Percentiles rank a stretch among this genome's conserved stretches.
Evolutionary conservation across 768 basidiomycete genomes (phyloP).

Genomic region (Harrya chromipes): DNA sequence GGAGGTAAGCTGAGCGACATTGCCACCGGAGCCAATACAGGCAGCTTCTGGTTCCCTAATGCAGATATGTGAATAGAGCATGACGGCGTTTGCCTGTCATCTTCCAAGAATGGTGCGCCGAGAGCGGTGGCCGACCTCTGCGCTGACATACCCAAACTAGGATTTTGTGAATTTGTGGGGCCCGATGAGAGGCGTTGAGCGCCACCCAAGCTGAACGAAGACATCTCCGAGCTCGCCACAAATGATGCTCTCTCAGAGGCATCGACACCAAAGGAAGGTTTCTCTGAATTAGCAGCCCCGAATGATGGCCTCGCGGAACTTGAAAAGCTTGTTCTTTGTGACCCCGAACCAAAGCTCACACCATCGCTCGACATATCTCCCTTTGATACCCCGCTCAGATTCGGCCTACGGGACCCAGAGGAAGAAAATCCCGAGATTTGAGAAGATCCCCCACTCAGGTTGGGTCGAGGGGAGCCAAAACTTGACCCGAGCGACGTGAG

Average conservation of each 20-base stretch:
- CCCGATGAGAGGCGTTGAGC: slow-evolving; percentile 10
- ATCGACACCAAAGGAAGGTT: slow-evolving; percentile 8
- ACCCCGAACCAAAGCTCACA: slow-evolving; percentile 10
- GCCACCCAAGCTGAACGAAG: slow-evolving; percentile 8
- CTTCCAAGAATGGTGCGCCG: slow-evolving; percentile 14
- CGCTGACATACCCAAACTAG: slow-evolving; percentile 5
- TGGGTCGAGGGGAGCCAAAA: slow-evolving; percentile 27
- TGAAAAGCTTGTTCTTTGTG: slow-evolving; percentile 24
- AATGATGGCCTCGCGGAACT: slow-evolving; percentile 18
- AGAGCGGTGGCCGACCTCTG: slow-evolving; percentile 10
- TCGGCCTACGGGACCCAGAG: slow-evolving; percentile 22
- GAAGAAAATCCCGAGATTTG: slow-evolving; percentile 28
- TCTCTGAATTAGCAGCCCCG: slow-evolving; percentile 16
- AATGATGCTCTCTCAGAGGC: slow-evolving; percentile 21
- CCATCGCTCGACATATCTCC: slow-evolving; percentile 20
- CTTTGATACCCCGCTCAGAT: slow-evolving; percentile 18
- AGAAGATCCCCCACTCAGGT: slow-evolving; percentile 27
- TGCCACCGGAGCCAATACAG: slow-evolving; percentile 12
- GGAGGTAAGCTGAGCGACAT: slow-evolving; percentile 16
- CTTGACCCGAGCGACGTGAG: slow-evolving; percentile 23
- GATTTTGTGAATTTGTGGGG: slow-evolving; percentile 6
- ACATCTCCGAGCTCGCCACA: slow-evolving; percentile 11
- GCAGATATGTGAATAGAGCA: slow-evolving; percentile 6
- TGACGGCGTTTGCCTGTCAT: slow-evolving; percentile 10
- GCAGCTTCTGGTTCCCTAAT: slow-evolving; percentile 3